Base-by-base conservation (phyloP, 768 basidiomycete genomes). In the Rhizopogon sp. region DNA sequence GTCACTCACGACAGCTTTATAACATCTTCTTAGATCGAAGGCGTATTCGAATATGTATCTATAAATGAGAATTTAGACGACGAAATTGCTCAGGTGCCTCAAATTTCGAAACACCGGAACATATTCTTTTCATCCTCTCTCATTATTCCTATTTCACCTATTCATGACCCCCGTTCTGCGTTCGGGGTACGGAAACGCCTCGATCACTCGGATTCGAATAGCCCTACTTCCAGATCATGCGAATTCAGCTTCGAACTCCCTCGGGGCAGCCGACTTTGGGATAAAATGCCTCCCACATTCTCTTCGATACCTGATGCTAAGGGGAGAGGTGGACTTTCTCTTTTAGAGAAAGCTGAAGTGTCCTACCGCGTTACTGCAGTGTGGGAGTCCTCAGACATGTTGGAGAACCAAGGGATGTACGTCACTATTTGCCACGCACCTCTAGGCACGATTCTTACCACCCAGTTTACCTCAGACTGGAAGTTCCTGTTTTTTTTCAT, bases 261-360 rank as follows among this genome's bases (percentile, higher is more conserved):
- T 33, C 75, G 72, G 29, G 74, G 78, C 53, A 69, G 66, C 31
- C 68, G 76, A 44, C 62, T 69, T 0, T 80, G 81, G 0, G 83
- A 85, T 61, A 83, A 84, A 59, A 68, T 89, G 44, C 88, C 88
- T 0, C 72, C 82, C 0, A 81, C 82, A 0, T 85, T 85, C 61
- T 73, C 72, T 6, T 66, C 73, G 7, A 69, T 66, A 8, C 66
- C 74, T 14, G 61, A 67, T 7, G 60, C 60, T 13, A 56, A 62
- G 42, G 63, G 58, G 16, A 54, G 56, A 28, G 65, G 70, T 4
- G 66, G 63, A 6, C 58, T 64, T 13, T 55, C 69, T 0, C 54
- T 50, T 25, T 63, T 60, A 40, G 78, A 78, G 55, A 69, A 69
- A 35, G 62, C 73, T 7, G 70, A 77, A 46, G 75, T 88, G 2